Base-by-base conservation (phyloP, 2,329 filamentous ascomycete genomes). In the Phaeosphaeriaceae sp. region DNA sequence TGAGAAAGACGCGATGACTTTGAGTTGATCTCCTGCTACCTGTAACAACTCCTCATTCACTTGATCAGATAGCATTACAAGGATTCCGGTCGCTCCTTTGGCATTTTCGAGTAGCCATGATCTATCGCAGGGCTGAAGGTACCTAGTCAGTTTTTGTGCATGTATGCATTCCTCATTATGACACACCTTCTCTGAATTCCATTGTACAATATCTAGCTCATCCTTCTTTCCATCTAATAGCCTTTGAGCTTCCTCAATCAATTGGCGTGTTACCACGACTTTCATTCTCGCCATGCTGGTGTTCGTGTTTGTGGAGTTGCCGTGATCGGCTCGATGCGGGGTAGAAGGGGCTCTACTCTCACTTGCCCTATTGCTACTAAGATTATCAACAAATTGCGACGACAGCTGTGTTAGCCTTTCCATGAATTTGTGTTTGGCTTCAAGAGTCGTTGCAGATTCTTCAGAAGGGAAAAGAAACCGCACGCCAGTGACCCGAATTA, bases 1-100 rank as follows among this genome's bases (percentile, higher is more conserved):
- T 7, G 64, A 68, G 48, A 68, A 68, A 1, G 67, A 68, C 2
- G 67, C 63, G 20, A 70, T 58, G 3, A 52, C 59, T 49, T 65
- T 68, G 4, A 70, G 48, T 13, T 55, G 44, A 7, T 46, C 23
- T 11, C 66, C 66, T 2, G 64, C 59, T 18, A 60, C 49, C 9
- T 58, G 18, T 5, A 70, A 29, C 3, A 70, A 56, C 23, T 67
- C 64, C 38, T 60, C 48, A 36, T 70, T 63, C 41, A 64, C 48
- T 37, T 58, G 63, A 5, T 69, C 67, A 1, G 57, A 60, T 0
- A 70, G 52, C 64, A 66, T 69, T 1, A 68, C 53, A 1, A 70
- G 46, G 3, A 70, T 62, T 1, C 63, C 67, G 1, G 46, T 42
- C 28, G 67, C 66, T 6, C 56, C 58, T 46, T 62, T 56, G 0